These are phyloP conservation scores for Penicillium cosmopolitanum DNA, from an alignment of 495 filamentous ascomycete species.

Conservation along the genomic window DNA sequence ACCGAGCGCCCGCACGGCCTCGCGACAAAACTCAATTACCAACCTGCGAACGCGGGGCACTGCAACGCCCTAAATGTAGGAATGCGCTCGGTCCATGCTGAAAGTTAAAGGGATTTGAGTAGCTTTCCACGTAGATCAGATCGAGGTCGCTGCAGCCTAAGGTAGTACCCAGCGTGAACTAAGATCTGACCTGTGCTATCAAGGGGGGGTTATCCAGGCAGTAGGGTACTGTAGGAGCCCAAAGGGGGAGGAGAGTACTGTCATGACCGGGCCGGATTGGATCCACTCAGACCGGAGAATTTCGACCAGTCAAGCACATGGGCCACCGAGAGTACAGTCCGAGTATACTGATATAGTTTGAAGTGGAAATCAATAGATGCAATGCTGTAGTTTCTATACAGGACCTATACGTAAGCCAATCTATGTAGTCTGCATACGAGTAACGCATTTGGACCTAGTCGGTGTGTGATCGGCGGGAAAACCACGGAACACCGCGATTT, in stretches of 20 bases:
- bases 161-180: not conserved
- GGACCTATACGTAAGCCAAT: no score
- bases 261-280: not conserved
- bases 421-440: no score
- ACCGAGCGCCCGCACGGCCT: conserved; percentile 6
- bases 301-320: not conserved
- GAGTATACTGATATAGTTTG: not conserved
- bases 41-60: conserved; percentile 1
- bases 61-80: no score
- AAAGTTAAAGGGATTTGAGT: no score
- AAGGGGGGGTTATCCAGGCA: not conserved
- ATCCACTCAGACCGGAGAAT: conserved; percentile 1
- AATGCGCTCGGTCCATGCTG: no score
- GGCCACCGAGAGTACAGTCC: not conserved
- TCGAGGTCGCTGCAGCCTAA: not conserved
- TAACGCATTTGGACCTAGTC: no score
- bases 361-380: not conserved
- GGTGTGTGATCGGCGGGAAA: not conserved
- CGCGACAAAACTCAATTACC: conserved; percentile 1
- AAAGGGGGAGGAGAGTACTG: no score
- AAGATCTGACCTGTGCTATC: conserved; percentile 5
- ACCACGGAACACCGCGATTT: conserved; percentile 24
- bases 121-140: no score
- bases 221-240: no score
- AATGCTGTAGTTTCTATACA: no score